Evolutionary conservation across 495 filamentous ascomycete species (phyloP), one percentile per base, ranked within the genome.

Genomic region (Annulohypoxylon stygium): DNA sequence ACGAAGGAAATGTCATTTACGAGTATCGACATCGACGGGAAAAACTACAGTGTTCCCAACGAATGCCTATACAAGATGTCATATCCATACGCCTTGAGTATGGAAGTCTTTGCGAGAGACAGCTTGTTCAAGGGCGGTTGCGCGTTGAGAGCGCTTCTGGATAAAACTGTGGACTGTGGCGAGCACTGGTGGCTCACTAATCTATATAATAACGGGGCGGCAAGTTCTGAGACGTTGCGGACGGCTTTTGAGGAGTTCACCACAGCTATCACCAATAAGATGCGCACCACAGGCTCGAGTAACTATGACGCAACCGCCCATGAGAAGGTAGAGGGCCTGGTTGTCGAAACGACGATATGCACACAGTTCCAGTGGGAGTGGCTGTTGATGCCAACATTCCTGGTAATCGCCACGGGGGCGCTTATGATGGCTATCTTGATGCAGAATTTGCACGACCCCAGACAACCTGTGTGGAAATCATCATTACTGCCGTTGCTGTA

Each of bases 381-480:
- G 70, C 63, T 72, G n/a, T 39, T 72, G 8, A 39, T 72, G 55
- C 70, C 63, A 25, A 67, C 70, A n/a, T 10, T 50, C 30, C 26
- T 72, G 3, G 53, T 67, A 0, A 30, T 37, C 3, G 55, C 50
- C 23, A 72, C 63, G n/a, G 64, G 26, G 2, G 58, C 53, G 5
- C 20, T 67, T 18, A 12, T 72, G 3, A 51, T 67, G 18, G 58
- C 58, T 6, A 63, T 58, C 9, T 48, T 72, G 33, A 3, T 59
- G n/a, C 64, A 59, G 54, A 69, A 63, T 39, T 20, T 64, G 3
- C 36, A 39, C 9, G 48, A 73, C 12, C 39, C 45, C 3, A 47
- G n/a, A 18, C 57, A 68, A 16, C 70, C 70, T 18, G 70, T 68
- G 20, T 73, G 65, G 70, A 69, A 69, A 16, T 73, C 70, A 14